These are phyloP conservation scores for Penicillium sp. DNA, from an alignment of 2,329 filamentous ascomycete genomes.

Conservation along the genomic window DNA sequence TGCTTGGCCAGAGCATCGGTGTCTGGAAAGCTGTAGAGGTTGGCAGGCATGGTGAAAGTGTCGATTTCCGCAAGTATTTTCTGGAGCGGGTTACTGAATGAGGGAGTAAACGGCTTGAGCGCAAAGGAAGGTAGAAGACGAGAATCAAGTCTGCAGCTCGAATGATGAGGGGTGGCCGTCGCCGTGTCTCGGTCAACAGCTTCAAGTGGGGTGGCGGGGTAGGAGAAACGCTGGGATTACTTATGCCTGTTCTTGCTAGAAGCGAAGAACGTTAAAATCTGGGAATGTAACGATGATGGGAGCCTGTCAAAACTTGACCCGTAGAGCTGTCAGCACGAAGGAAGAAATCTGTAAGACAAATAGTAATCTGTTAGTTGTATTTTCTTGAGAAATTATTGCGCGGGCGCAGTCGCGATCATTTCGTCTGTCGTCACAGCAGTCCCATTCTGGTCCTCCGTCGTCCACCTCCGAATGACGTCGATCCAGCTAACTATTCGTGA, in stretches of 20 bases:
- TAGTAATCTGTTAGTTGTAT: neutral
- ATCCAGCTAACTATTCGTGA: neutral
- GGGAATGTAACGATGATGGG: conserved; percentile 14
- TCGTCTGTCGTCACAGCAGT: conserved; percentile 4
- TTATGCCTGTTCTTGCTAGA: conserved; percentile 16
- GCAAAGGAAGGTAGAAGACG: conserved; percentile 2
- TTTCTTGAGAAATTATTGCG: neutral
- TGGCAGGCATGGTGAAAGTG: conserved; percentile 49
- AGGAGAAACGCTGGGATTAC: conserved; percentile 13
- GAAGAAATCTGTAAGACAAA: neutral
- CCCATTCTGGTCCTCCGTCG: too few species aligned
- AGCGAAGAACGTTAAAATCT: conserved; percentile 12
- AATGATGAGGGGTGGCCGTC: neutral
- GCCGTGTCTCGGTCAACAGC: conserved; percentile 18
- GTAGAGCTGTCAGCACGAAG: neutral
- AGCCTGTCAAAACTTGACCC: neutral
- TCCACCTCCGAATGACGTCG: conserved; percentile 15
- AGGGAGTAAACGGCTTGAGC: neutral
- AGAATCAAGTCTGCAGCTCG: neutral
- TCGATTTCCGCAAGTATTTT: neutral
- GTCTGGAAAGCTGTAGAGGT: conserved; percentile 79
- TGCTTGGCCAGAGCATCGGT: conserved; percentile 72
- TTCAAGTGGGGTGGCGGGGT: conserved; percentile 25
- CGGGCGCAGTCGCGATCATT: neutral
- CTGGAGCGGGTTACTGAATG: neutral